These are phyloP conservation scores for Geotrichum aggregatum DNA, from an alignment of 1,139 yeast species.

Conservation along the genomic window DNA sequence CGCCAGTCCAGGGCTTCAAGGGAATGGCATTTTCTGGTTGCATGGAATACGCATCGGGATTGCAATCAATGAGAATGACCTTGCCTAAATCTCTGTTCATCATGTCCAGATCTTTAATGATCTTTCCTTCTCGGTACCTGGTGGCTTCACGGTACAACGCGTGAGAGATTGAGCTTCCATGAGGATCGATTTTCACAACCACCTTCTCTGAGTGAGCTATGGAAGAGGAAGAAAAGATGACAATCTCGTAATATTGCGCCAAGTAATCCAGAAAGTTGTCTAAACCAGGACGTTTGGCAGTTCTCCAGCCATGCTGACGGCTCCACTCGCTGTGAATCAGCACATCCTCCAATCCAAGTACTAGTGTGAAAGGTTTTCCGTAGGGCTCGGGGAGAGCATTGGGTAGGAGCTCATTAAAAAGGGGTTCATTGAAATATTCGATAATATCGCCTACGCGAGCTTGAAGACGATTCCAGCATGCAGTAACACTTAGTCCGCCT, in stretches of 20 bases:
- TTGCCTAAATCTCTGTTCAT: conserved; percentile 87
- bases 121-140: conserved; percentile 79
- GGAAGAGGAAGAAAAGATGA: conserved; percentile 78
- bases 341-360: conserved; percentile 81
- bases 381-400: conserved; percentile 90
- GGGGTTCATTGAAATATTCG: conserved; percentile 88
- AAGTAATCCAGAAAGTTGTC: conserved; percentile 94
- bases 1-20: conserved; percentile 81
- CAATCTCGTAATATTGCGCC: conserved; percentile 93
- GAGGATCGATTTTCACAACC: conserved; percentile 86
- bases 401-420: conserved; percentile 85
- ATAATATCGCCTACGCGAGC: conserved; percentile 73
- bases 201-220: conserved; percentile 83
- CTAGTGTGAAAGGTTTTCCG: conserved; percentile 88
- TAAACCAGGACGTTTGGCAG: conserved; percentile 97
- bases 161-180: conserved; percentile 82
- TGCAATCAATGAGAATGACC: conserved; percentile 74
- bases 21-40: conserved; percentile 93
- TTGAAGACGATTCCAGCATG: conserved; percentile 49
- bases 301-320: conserved; percentile 92
- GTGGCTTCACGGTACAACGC: conserved; percentile 90
- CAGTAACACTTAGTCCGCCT: conserved; percentile 66
- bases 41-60: conserved; percentile 64
- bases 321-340: conserved; percentile 91
- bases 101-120: conserved; percentile 69